Percentiles rank a stretch among this genome's conserved stretches.
Evolutionary conservation across 1,284 basidiomycete species (phyloP).

Genomic region (Singerocomus rubriflavus): DNA sequence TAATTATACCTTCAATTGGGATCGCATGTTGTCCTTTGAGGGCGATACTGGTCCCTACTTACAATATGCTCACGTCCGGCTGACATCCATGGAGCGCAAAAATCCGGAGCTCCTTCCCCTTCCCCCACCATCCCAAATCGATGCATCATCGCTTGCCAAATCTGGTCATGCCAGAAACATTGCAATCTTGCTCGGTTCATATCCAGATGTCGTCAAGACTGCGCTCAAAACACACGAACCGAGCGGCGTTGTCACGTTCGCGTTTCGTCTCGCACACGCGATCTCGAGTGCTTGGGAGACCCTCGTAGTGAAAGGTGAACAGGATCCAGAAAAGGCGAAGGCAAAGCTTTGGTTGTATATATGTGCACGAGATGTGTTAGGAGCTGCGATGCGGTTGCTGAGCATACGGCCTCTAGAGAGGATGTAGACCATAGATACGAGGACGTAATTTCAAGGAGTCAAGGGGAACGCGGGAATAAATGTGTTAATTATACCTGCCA

Average conservation of each 20-base stretch:
- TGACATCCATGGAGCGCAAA: slow-evolving; percentile 91
- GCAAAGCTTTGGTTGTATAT: slow-evolving; percentile 93
- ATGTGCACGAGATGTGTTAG: slow-evolving; percentile 86
- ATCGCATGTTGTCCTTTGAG: slow-evolving; percentile 94
- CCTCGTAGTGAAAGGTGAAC: slow-evolving; percentile 80
- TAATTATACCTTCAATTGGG: slow-evolving; percentile 96
- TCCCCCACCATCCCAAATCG: slow-evolving; percentile 63
- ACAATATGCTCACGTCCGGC: slow-evolving; percentile 95
- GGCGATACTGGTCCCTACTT: slow-evolving; percentile 96
- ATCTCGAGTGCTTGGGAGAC: slow-evolving; percentile 90
- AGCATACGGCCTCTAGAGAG: slow-evolving; percentile 88
- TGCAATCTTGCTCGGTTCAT: slow-evolving; percentile 80
- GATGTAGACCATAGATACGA: slow-evolving; percentile 58
- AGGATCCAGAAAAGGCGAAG: slow-evolving; percentile 71
- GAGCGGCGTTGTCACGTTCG: slow-evolving; percentile 82
- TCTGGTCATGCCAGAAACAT: slow-evolving; percentile 84
- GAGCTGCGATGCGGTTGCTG: slow-evolving; percentile 82
- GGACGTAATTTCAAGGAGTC: no score
- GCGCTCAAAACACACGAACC: slow-evolving; percentile 89
- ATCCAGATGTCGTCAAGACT: slow-evolving; percentile 87
- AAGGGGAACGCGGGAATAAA: no score
- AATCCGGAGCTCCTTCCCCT: slow-evolving; percentile 88
- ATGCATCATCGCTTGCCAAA: slow-evolving; percentile 66
- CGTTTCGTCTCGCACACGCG: slow-evolving; percentile 74
- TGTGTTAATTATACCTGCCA: no score